Evolutionary conservation across 1,284 basidiomycete genomes (phyloP).

Genomic region (Hortiboletus rubellus): DNA sequence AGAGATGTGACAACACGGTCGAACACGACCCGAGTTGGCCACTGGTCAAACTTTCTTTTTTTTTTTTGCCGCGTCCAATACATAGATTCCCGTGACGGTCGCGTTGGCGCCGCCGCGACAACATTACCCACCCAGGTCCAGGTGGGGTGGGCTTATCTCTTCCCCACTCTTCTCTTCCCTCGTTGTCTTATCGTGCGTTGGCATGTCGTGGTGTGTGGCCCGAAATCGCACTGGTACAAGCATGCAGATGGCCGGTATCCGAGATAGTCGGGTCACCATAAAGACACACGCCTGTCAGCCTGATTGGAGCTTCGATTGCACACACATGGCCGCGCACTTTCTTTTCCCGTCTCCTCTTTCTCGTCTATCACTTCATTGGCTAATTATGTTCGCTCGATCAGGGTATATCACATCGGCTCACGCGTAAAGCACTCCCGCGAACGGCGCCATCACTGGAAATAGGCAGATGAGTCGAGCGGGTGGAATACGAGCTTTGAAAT

Average conservation of each 20-base stretch:
- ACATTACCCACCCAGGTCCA: not conserved
- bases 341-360: not conserved
- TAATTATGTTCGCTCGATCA: constrained; percentile 19
- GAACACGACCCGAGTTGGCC: no score
- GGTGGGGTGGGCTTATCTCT: constrained; percentile 7
- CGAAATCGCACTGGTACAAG: not conserved
- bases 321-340: constrained; percentile 9
- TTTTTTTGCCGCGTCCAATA: no score
- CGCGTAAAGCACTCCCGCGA: not conserved
- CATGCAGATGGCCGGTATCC: not conserved
- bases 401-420: not conserved
- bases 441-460: constrained; percentile 14
- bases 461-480: constrained; percentile 4
- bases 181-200: constrained; percentile 1
- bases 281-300: not conserved
- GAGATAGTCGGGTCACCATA: not conserved
- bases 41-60: no score
- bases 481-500: not conserved
- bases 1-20: not conserved
- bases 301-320: constrained; percentile 1
- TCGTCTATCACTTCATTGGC: not conserved
- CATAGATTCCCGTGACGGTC: not conserved
- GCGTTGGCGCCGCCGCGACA: not conserved
- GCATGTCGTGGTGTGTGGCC: not conserved
- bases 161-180: not conserved